Percentiles rank a stretch among this genome's conserved stretches.
phyloP scores from a whole-genome alignment of 148 eudicot species.

The Dianthus caryophyllus region DNA sequence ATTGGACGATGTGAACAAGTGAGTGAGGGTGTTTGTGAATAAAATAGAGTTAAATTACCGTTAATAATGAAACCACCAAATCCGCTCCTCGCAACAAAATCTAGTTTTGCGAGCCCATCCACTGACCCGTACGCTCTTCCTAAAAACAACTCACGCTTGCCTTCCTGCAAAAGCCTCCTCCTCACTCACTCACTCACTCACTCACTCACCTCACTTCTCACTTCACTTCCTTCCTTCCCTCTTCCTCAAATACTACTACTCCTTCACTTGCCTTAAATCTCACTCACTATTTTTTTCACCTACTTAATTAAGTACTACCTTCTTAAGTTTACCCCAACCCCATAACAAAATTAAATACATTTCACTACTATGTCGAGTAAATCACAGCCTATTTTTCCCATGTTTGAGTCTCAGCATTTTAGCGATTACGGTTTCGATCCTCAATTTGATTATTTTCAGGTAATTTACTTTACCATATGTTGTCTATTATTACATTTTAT shows the following conservation, averaged over 20 bases:
- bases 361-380: slow-evolving; percentile 28
- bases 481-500: background rate
- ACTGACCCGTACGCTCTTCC: background rate
- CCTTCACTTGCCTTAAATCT: background rate
- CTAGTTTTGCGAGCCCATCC: background rate
- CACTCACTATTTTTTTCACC: background rate
- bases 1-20: slow-evolving; percentile 14
- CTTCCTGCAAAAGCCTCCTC: slow-evolving; percentile 25
- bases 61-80: background rate
- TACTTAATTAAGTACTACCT: background rate
- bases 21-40: no score
- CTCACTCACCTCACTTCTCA: background rate
- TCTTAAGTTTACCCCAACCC: no score
- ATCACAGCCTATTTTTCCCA: slow-evolving; percentile 52
- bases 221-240: background rate
- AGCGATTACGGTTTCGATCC: slow-evolving; percentile 88
- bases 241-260: slow-evolving; percentile 8
- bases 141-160: slow-evolving; percentile 13
- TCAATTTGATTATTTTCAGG: slow-evolving; percentile 82
- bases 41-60: no score
- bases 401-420: slow-evolving; percentile 63
- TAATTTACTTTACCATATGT: slow-evolving; percentile 8
- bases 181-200: no score
- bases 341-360: no score
- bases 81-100: background rate